Percentiles rank a stretch among this genome's conserved stretches.
Evolutionary conservation across 2,329 filamentous ascomycete species (phyloP).

Genomic region (Dothideomycetes sp.): DNA sequence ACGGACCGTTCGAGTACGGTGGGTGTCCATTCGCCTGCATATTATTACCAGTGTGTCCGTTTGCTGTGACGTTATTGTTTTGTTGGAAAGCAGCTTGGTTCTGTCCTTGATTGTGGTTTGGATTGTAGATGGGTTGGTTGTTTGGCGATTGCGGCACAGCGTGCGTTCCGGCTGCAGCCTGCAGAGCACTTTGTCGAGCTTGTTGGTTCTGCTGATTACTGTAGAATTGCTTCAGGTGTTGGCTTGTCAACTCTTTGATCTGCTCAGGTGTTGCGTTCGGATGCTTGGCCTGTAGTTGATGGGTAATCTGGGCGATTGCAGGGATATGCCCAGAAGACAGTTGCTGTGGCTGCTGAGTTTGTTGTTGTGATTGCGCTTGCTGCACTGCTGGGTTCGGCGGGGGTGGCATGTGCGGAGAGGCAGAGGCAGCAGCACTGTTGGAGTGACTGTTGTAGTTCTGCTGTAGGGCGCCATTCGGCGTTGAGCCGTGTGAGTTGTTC

Average conservation of each 20-base stretch:
- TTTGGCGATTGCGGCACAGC: constrained; percentile 5
- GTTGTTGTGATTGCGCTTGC: constrained; percentile 18
- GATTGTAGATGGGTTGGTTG: constrained; percentile 6
- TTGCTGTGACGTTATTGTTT: constrained; percentile 8
- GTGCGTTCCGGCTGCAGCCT: constrained; percentile 24
- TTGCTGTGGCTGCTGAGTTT: constrained; percentile 38
- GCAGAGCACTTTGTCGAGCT: constrained; percentile 25
- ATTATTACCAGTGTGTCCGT: constrained; percentile 7
- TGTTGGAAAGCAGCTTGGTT: constrained; percentile 10
- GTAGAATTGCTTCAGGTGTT: constrained; percentile 30
- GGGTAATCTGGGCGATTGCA: constrained; percentile 42
- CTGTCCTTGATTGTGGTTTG: constrained; percentile 2
- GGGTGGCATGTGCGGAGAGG: constrained; percentile 25
- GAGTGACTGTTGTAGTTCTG: constrained; percentile 10
- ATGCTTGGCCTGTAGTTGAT: constrained; percentile 39
- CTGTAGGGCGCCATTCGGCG: background rate
- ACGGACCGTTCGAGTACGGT: constrained; percentile 8
- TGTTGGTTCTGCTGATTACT: constrained; percentile 16
- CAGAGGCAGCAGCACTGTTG: constrained; percentile 17
- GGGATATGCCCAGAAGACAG: constrained; percentile 44
- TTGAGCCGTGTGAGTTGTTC: constrained; percentile 11
- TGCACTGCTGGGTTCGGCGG: constrained; percentile 20
- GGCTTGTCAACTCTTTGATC: constrained; percentile 40
- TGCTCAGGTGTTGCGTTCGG: constrained; percentile 43
- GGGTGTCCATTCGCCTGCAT: background rate